A percentile compares a stretch with the other conserved stretches of the same genome.
These are phyloP conservation scores for Leccinum griseonigrum DNA, from an alignment of 1,284 basidiomycete genomes.

Conservation along the genomic window DNA sequence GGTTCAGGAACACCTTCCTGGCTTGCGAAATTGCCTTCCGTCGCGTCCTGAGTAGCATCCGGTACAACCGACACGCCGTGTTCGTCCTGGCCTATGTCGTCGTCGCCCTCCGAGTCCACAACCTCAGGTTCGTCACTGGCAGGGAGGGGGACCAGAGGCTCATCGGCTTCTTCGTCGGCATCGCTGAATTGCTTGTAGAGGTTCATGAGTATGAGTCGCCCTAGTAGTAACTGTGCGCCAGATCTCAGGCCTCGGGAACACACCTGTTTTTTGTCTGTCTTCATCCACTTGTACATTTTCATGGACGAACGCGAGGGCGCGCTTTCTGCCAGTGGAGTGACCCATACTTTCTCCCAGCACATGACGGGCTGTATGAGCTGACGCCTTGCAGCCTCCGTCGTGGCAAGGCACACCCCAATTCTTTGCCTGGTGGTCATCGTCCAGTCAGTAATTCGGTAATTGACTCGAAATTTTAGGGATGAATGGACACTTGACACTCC, in stretches of 20 bases:
- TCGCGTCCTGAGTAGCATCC: slow-evolving; percentile 31
- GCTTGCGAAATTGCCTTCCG: slow-evolving; percentile 33
- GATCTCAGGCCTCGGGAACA: slow-evolving; percentile 16
- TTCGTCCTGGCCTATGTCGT: slow-evolving; percentile 66
- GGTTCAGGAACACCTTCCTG: slow-evolving; percentile 41
- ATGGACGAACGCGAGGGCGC: slow-evolving; percentile 53
- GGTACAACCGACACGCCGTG: slow-evolving; percentile 49
- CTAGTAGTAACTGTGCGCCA: background rate
- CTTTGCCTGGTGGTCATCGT: slow-evolving; percentile 68
- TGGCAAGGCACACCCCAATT: slow-evolving; percentile 70
- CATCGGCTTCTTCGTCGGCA: slow-evolving; percentile 71
- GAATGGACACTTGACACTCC: slow-evolving; percentile 23
- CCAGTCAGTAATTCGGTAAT: background rate
- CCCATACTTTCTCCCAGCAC: slow-evolving; percentile 75
- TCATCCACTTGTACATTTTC: slow-evolving; percentile 70
- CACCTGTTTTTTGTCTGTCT: slow-evolving; percentile 71
- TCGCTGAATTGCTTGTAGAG: slow-evolving; percentile 70
- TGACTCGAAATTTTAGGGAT: background rate
- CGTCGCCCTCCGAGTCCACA: slow-evolving; percentile 47
- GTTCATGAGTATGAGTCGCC: slow-evolving; percentile 9
- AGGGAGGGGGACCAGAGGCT: slow-evolving; percentile 72
- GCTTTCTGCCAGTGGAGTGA: slow-evolving; percentile 44
- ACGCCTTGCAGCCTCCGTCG: slow-evolving; percentile 72
- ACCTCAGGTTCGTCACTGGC: slow-evolving; percentile 58
- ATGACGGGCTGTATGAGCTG: slow-evolving; percentile 79